Conservation (phyloP, 2,329 filamentous ascomycete species). For the Pyricularia sp. region DNA sequence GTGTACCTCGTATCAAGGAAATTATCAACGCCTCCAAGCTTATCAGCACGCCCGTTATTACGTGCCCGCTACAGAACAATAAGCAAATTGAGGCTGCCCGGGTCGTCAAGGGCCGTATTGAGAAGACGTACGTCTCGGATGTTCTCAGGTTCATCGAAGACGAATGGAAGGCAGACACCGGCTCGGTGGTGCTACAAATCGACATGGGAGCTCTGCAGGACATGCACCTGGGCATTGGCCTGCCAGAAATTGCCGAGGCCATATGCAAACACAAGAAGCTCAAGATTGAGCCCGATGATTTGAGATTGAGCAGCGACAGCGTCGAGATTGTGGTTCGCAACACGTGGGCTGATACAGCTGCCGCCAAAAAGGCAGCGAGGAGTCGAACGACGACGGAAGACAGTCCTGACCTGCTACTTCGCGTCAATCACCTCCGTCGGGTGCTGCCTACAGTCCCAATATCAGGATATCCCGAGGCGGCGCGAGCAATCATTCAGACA, state of each 20-base stretch:
- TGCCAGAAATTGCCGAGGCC: slow-evolving; percentile 59
- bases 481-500: slow-evolving; percentile 79
- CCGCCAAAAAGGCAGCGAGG: slow-evolving; percentile 32
- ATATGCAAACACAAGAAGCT: slow-evolving; percentile 76
- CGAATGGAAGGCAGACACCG: slow-evolving; percentile 65
- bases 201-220: slow-evolving; percentile 67
- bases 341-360: slow-evolving; percentile 31
- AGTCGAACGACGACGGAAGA: slow-evolving; percentile 32
- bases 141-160: slow-evolving; percentile 73
- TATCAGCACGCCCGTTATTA: slow-evolving; percentile 91
- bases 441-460: slow-evolving; percentile 73
- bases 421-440: slow-evolving; percentile 76
- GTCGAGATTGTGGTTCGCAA: slow-evolving; percentile 63
- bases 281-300: slow-evolving; percentile 41
- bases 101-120: slow-evolving; percentile 83
- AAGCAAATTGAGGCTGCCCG: slow-evolving; percentile 66
- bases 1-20: slow-evolving; percentile 99
- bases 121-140: slow-evolving; percentile 85
- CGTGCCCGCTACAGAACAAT: slow-evolving; percentile 69
- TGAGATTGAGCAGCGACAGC: slow-evolving; percentile 29
- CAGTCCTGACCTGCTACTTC: slow-evolving; percentile 54
- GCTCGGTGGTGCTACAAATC: slow-evolving; percentile 69
- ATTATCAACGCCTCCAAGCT: slow-evolving; percentile 96
- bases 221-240: slow-evolving; percentile 67
- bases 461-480: slow-evolving; percentile 75